Evolutionary conservation across 1,139 yeast species (phyloP).

Genomic region (Taphrina betulina): DNA sequence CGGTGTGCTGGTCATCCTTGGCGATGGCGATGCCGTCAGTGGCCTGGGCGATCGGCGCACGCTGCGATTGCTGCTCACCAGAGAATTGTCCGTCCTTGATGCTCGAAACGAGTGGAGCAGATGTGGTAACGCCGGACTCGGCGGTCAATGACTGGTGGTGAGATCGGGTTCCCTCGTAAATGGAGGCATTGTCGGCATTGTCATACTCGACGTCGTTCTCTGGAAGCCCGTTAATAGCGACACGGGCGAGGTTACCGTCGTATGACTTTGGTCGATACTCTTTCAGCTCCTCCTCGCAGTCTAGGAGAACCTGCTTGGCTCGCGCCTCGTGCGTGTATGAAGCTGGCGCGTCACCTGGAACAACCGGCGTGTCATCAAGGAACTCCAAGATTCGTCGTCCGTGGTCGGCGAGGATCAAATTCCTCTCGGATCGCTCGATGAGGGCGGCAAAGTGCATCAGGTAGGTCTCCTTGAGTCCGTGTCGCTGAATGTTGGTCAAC

Average conservation of each 20-base stretch:
- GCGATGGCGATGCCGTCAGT: conserved; percentile 13
- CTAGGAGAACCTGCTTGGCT: conserved; percentile 36
- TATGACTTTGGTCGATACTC: conserved; percentile 35
- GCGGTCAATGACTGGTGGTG: conserved; percentile 19
- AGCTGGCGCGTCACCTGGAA: conserved; percentile 66
- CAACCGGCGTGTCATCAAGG: conserved; percentile 78
- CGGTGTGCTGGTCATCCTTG: conserved; percentile 14
- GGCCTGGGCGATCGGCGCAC: conserved; percentile 29
- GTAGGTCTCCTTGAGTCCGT: conserved; percentile 80
- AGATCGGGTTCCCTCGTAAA: conserved; percentile 27
- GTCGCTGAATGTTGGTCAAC: conserved; percentile 81
- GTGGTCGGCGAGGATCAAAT: conserved; percentile 82
- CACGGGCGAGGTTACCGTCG: conserved; percentile 27
- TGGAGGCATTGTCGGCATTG: conserved; percentile 20
- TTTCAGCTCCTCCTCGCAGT: conserved; percentile 37
- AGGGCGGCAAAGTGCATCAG: conserved; percentile 79
- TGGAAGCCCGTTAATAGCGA: conserved; percentile 28
- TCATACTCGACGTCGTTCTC: conserved; percentile 29
- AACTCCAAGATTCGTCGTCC: conserved; percentile 82
- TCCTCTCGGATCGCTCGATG: conserved; percentile 79
- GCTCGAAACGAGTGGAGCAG: conserved; percentile 25
- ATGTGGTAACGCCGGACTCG: conserved; percentile 28
- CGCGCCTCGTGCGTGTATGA: conserved; percentile 36
- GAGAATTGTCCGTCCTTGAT: conserved; percentile 29
- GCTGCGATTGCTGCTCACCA: conserved; percentile 24